Base-by-base conservation (phyloP, 2,329 filamentous ascomycete species). In the Penicillium sp. region DNA sequence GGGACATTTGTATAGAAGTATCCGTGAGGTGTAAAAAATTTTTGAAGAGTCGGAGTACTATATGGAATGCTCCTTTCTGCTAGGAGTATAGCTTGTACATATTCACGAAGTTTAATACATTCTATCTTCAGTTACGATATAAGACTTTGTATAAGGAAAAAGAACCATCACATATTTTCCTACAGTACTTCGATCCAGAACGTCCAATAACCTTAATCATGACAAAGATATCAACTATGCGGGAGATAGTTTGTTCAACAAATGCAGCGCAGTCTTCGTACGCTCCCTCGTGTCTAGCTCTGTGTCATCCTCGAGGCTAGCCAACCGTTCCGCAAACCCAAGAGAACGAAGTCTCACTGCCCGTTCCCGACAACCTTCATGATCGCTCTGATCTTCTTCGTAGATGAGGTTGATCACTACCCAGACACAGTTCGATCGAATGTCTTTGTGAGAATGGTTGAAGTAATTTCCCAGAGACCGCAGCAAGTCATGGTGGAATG, bases 331-430 rank as follows among this genome's bases (percentile, higher is more conserved):
- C 50, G 88, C 77, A 60, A 92, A 88, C 0, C 91, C 91, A 26
- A 94, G 73, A 50, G 83, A 83, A 69, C 85, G 83, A 42, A 99
- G 78, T 68, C 89, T 86, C 12, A 76, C 71, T 0, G 87, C 88
- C 50, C 94, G 82, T 64, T 87, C 82, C 30, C 82, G 78, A 59
- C 88, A 90, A 10, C 83, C 84, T 22, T 80, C 77, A 19, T 80
- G 77, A 63, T 96, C 91, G 30, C 75, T 80, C 7, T 83, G 80
- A 65, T 93, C 88, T 59, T 97, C 92, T 59, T 87, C 82, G 80
- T 88, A 95, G 0, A 90, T 89, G 41, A 99, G 81, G 69, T 97
- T 97, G 69, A 87, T 89, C 42, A 95, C 82, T 41, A 96, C 80
- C 82, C 92, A 93, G 61, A 90, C 91, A 63, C 94, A 85, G 43